Base-by-base conservation (phyloP, 75 land plant species). In the Pinus albicaulis region DNA sequence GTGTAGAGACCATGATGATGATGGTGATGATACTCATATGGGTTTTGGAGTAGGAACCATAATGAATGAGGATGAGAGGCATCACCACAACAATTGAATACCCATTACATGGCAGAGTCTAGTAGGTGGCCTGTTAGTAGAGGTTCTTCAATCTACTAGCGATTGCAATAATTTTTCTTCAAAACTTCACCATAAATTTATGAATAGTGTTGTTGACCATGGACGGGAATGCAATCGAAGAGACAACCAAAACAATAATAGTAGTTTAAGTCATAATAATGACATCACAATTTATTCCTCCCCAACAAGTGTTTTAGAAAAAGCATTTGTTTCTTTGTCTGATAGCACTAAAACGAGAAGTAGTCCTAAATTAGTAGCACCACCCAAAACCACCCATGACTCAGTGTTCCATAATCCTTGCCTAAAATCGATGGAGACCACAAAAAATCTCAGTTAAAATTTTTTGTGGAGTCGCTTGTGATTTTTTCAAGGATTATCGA, bases 81-180 rank as follows among this genome's bases (percentile, higher is more conserved):
- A 64, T 13, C 53, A 38, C 17, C 76, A 41, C 17, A 59, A 66
- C 55, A 83, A 79, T 57, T 88, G 90, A 92, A 61, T 82, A 10
- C 93, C 93, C 13, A 80, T 82, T 20, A 79, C 96, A 10, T 89
- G 93, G 92, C 87, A 89, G 58, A 62, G 88, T 57, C 84, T 92
- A 2, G 78, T 89, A 71, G 99, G 98, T 12, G 99, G 99, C 2
- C 99, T 96, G 28, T 77, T 95, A 19, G 96, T 89, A 10, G 98
- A 95, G 80, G 97, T 85, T 23, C 77, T 95, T 41, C 82, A 86
- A 28, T 89, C 77, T 59, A 85, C 85, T 20, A 75, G 11, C 60
- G 62, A 34, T 44, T 19, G 63, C 78, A 23, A 55, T 53, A 15
- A 77, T 52, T 3, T 66, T 28, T 22, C 26, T 28, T 59, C 76